Evolutionary conservation across 23 red algal genomes (phyloP), one percentile per base, ranked within the genome.

Genomic region (Gracilaria domingensis): DNA sequence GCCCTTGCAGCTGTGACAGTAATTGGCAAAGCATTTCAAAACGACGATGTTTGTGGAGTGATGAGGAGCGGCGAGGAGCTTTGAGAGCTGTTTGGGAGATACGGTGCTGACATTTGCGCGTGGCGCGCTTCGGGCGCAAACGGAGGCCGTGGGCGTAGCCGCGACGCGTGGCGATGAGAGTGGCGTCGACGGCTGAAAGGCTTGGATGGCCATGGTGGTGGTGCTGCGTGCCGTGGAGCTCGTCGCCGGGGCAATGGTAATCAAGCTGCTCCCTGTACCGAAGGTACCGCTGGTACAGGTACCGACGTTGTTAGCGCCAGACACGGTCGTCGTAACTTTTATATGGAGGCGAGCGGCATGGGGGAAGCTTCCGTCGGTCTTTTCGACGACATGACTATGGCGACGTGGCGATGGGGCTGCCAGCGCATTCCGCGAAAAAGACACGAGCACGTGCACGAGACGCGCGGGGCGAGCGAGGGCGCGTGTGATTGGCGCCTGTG

Each of bases 1-100:
- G 47, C 84, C 84, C 33, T 66, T 72, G 51, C 84, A 88, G 37
- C 67, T 69, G 66, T 25, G 58, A 48, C 84, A 88, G 51, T 88
- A 88, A 26, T 16, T 32, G 12, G 84, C 84, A 64, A 47, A 88
- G 34, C 66, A 76, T 48, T 88, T 88, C 18, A 88, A 34, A 0
- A 88, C 84, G 32, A 78, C 56, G 84, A 88, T 88, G 49, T 49
- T 42, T 21, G 81, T 11, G 1, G 81, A 39, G 14, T 8, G 44
- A 24, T 65, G 59, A 12, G 45, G 20, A 13, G 81, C 61, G 29
- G 30, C 36, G 58, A 85, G 81, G 6, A 77, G 72, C 72, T 77
- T 30, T 8, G 38, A 49, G 1, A 77, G 72, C 39, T 85, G 81
- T 9, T 18, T 16, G 39, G 59, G 59, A 25, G 81, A 85, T 21